Evolutionary conservation across 2,329 filamentous ascomycete genomes (phyloP), one percentile per base, ranked within the genome.

Genomic region (Didymosphaeria variabile): DNA sequence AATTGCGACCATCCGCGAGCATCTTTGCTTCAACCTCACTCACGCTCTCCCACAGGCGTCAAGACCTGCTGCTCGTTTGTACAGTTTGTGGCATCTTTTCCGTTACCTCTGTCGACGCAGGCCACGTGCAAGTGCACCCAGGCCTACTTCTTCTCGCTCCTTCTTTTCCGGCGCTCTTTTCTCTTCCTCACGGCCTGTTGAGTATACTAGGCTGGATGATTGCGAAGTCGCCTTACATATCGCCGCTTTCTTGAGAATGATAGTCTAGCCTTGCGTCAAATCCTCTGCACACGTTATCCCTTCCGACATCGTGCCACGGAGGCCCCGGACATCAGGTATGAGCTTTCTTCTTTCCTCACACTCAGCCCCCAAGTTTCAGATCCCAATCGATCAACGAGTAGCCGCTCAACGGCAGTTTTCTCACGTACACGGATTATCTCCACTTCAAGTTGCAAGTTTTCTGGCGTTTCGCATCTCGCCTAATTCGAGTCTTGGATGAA

Each of bases 131-230:
- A 44, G 34, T 50, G 26, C 26, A 6, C 6, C 21, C 21, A 29
- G 29, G 55, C 46, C 47, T 52, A 59, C 26, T 40, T 61, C 49
- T 60, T 52, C 63, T 55, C 55, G 66, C 65, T 64, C 61, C 68
- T 70, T 75, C 72, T 74, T 67, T 69, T 68, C 66, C 69, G 64
- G 66, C 63, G 63, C 64, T 61, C 50, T 62, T 63, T 58, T 58
- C 59, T 66, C n/a, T n/a, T n/a, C 58, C 56, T 66, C 57, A 54
- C 61, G 53, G 42, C 46, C 60, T 56, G 36, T 60, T 51, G 38
- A 59, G 59, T 54, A 66, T 49, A 55, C 26, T 29, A 29, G 26
- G 26, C 19, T 40, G 45, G 23, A 50, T 58, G 32, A 60, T 57
- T 63, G 46, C 45, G 42, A 49, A 47, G 13, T 34, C 32, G 34